phyloP scores from a whole-genome alignment of 1,139 yeast species.

The Scheffersomyces titani region DNA sequence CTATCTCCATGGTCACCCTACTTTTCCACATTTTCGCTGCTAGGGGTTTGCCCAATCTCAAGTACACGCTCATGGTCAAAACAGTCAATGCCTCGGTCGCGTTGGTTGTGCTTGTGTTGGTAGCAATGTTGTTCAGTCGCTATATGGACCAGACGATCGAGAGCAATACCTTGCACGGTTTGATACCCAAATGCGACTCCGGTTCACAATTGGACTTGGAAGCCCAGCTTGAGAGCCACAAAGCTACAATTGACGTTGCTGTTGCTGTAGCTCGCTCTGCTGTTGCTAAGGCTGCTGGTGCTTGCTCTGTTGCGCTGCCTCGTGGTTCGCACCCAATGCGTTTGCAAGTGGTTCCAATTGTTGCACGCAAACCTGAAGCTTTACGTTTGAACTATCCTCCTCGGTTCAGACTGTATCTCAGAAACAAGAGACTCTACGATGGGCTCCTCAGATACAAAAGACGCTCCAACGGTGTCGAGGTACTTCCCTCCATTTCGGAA shows the following conservation, averaged over 20 bases:
- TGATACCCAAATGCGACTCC: background rate
- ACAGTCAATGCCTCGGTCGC: background rate
- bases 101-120: background rate
- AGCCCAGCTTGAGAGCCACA: background rate
- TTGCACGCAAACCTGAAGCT: background rate
- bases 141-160: background rate
- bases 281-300: background rate
- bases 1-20: background rate
- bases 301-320: background rate
- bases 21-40: background rate
- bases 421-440: background rate
- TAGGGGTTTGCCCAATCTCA: background rate
- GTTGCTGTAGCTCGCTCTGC: background rate
- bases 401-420: background rate
- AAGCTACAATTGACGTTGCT: background rate
- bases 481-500: background rate
- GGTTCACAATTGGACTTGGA: background rate
- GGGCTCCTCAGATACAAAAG: background rate
- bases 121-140: background rate
- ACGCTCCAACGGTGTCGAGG: background rate
- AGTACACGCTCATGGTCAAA: background rate
- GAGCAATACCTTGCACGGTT: background rate
- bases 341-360: background rate
- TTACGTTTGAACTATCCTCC: background rate
- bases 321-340: background rate